These are phyloP conservation scores for Populus hybrid DNA, from an alignment of 441 rosid genomes.

Conservation along the genomic window DNA sequence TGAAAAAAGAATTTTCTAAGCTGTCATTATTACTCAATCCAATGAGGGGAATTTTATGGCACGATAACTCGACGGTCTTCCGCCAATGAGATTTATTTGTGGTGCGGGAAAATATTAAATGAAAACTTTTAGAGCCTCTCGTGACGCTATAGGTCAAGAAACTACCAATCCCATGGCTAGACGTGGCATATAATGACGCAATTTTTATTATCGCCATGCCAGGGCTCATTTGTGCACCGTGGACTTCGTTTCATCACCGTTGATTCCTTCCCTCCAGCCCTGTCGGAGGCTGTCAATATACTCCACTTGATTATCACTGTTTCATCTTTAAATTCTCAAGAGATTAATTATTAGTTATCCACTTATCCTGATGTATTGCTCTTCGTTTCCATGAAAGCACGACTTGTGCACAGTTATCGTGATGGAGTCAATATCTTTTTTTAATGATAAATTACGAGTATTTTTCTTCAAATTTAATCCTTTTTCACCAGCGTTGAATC, in stretches of 20 bases:
- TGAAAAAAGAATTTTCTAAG: constrained; percentile 13
- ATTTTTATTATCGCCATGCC: not conserved
- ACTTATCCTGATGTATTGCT: not conserved
- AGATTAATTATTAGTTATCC: no score
- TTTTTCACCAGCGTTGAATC: no score
- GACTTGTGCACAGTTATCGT: not conserved
- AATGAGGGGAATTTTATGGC: constrained; percentile 14
- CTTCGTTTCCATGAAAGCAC: not conserved
- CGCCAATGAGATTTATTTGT: not conserved
- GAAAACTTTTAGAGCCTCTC: not conserved
- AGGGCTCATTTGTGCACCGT: not conserved
- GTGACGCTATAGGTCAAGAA: not conserved
- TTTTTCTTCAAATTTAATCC: no score
- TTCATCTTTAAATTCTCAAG: no score
- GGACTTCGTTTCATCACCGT: not conserved
- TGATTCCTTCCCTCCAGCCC: no score
- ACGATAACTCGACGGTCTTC: not conserved
- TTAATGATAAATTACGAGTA: no score
- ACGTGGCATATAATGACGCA: not conserved
- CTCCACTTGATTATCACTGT: not conserved
- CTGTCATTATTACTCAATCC: constrained; percentile 29
- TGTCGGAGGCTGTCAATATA: not conserved
- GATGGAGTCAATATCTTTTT: not conserved
- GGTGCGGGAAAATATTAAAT: not conserved
- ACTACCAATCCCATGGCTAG: not conserved